These are phyloP conservation scores for Spinellus fusiger DNA, from an alignment of 192 early-diverging fungal genomes.

Conservation along the genomic window DNA sequence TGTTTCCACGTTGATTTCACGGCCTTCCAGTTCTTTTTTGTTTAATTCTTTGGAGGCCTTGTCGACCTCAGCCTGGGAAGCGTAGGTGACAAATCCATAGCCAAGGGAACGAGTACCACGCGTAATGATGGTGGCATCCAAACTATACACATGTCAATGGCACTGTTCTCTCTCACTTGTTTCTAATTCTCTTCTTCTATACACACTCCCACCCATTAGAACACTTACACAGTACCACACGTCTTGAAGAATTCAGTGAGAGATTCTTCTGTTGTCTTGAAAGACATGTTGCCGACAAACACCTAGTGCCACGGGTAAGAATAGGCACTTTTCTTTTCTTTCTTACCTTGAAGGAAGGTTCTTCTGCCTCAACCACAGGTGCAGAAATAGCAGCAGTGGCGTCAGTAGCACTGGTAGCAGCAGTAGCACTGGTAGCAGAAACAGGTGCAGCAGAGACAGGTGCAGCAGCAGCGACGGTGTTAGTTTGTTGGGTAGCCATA, in stretches of 20 bases:
- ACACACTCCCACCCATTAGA: neutral
- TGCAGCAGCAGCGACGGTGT: neutral
- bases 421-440: no score
- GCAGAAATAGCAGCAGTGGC: neutral
- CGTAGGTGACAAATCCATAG: constrained; percentile 91
- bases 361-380: neutral
- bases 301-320: constrained; percentile 42
- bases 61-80: constrained; percentile 58
- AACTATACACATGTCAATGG: constrained; percentile 38
- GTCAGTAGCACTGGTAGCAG: neutral
- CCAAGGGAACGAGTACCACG: constrained; percentile 80
- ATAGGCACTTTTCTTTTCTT: neutral
- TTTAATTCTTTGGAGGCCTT: constrained; percentile 68
- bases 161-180: no score
- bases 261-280: constrained; percentile 76
- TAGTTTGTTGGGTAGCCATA: neutral
- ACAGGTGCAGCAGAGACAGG: no score
- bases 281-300: constrained; percentile 94
- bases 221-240: constrained; percentile 68
- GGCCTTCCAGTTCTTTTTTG: constrained; percentile 81
- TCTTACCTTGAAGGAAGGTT: neutral
- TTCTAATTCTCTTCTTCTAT: neutral
- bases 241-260: constrained; percentile 70
- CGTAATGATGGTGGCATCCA: constrained; percentile 75
- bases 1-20: constrained; percentile 85